Evolutionary conservation across 2,329 filamentous ascomycete species (phyloP), one percentile per base, ranked within the genome.

Genomic region (Lecanicillium sp.): DNA sequence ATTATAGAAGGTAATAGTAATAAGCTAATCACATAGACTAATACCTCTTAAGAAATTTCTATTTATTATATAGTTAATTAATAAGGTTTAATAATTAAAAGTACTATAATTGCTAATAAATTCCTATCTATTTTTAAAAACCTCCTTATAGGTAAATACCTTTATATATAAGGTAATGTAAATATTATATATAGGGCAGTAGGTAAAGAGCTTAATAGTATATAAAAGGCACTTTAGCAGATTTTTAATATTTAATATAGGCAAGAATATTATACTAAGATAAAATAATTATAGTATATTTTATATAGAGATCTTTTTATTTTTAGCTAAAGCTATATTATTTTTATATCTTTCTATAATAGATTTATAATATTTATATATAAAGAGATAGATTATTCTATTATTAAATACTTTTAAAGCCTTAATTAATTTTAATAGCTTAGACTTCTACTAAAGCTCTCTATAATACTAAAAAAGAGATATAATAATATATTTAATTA

Each of bases 291-390:
- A 13, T 22, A 40, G 32, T 22, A 40, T 35, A 14, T 40, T 8
- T 18, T 40, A 17, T 22, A 40, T 20, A 40, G 31, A 28, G 27
- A 40, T 14, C 31, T 22, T 14, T 7, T n/a, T 12, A 34, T 40
- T 7, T 40, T 40, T 27, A 17, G 37, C 17, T 22, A 40, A 15
- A 40, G 32, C 37, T 40, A 40, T 40, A 14, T 40, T 18, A 25
- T 30, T 13, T 33, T 20, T 13, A 17, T 28, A 11, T 40, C 31
- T 19, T 40, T 22, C 5, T 40, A 25, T 17, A 25, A 40, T 22
- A 17, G 37, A 11, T 17, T 40, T 14, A 25, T 17, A 40, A 30
- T 22, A 5, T 40, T 40, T 28, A 22, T 40, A 14, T 13, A 17
- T 18, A 25, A 40, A 22, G 29, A 33, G 18, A 18, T 22, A 13